Conservation (phyloP, 2,329 filamentous ascomycete genomes). For the Ilyonectria destructans region DNA sequence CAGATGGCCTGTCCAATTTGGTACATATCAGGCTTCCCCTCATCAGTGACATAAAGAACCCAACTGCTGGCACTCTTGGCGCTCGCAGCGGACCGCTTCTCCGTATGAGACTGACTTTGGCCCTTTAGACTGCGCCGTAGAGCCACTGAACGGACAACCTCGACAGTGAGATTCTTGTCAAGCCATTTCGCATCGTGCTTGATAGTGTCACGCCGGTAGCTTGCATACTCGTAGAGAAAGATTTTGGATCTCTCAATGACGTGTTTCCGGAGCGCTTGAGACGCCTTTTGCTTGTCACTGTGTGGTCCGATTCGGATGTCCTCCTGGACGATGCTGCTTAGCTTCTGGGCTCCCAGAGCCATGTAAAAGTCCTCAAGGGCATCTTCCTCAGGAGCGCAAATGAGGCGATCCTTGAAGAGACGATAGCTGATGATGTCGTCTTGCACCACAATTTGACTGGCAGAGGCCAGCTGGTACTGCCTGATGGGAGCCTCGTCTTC, state of each 20-base stretch:
- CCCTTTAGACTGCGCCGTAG: constrained; percentile 84
- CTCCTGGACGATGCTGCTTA: constrained; percentile 86
- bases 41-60: constrained; percentile 83
- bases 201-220: constrained; percentile 83
- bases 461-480: constrained; percentile 84
- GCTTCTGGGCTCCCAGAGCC: constrained; percentile 81
- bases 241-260: constrained; percentile 91
- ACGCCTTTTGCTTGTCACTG: constrained; percentile 78
- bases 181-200: constrained; percentile 93
- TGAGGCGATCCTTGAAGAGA: constrained; percentile 87
- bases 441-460: constrained; percentile 82
- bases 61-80: constrained; percentile 69
- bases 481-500: constrained; percentile 78
- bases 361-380: constrained; percentile 87
- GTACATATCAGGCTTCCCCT: constrained; percentile 83
- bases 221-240: constrained; percentile 84
- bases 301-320: constrained; percentile 80
- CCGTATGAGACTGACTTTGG: constrained; percentile 78
- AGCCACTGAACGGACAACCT: constrained; percentile 84
- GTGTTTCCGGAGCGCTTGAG: constrained; percentile 80
- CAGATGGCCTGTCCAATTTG: constrained; percentile 93
- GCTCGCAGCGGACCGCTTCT: constrained; percentile 83
- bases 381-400: constrained; percentile 94
- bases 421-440: constrained; percentile 93
- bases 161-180: constrained; percentile 85